Evolutionary conservation across 805 yeast genomes (phyloP).

Genomic region (Yarrowia hollandica): DNA sequence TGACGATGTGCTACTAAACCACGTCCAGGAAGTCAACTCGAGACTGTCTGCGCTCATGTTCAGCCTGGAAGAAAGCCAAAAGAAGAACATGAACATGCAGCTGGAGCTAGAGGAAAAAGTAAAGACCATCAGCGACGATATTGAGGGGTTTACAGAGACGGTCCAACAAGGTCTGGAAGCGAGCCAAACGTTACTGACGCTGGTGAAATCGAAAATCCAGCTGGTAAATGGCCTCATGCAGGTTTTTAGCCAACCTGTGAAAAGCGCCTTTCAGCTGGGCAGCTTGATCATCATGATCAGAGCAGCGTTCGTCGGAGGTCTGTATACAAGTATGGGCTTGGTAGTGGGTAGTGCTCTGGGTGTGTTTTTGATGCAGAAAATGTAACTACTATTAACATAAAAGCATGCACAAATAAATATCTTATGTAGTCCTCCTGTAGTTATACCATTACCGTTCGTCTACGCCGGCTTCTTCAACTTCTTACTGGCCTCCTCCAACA

Average conservation of each 20-base stretch:
- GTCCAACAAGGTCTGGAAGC: conserved; percentile 18
- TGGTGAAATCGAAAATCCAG: conserved; percentile 4
- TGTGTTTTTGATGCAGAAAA: neutral
- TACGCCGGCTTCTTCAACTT: conserved; percentile 5
- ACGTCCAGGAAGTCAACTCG: neutral
- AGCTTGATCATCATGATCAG: neutral
- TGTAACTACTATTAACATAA: too few species aligned
- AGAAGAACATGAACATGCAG: neutral
- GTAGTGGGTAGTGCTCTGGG: neutral
- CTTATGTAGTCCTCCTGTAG: too few species aligned
- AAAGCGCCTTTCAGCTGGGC: conserved; percentile 6
- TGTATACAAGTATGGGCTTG: neutral
- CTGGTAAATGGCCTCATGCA: neutral
- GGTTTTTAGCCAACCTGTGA: neutral
- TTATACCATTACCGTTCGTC: neutral
- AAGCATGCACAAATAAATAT: conserved; percentile 24
- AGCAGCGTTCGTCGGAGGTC: neutral
- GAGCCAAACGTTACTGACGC: neutral
- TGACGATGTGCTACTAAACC: neutral
- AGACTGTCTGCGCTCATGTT: neutral
- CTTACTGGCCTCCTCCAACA: conserved; percentile 28
- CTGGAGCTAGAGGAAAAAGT: neutral
- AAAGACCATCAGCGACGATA: neutral
- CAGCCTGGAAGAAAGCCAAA: neutral
- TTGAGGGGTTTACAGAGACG: conserved; percentile 3